phyloP scores from a whole-genome alignment of 805 yeast species.

The Middelhovenomyces tepae region DNA sequence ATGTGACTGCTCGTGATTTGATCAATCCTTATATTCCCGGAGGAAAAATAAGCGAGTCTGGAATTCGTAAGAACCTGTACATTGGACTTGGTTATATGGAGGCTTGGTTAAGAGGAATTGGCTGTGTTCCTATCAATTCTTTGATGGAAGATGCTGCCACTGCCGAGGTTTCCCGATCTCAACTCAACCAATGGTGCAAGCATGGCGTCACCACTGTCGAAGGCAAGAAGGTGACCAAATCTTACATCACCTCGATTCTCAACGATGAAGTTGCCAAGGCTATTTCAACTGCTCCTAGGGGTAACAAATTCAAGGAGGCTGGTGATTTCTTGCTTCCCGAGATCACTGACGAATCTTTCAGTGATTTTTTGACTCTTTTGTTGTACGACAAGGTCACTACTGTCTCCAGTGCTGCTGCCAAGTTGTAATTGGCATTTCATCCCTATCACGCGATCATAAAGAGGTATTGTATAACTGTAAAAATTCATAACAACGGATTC shows the following conservation, averaged over 20 bases:
- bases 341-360: conserved; percentile 50
- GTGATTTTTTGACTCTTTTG: conserved; percentile 59
- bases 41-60: conserved; percentile 54
- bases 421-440: conserved; percentile 14
- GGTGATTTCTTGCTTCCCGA: conserved; percentile 55
- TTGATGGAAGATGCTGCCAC: conserved; percentile 77
- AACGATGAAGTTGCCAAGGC: conserved; percentile 50
- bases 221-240: conserved; percentile 46
- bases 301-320: conserved; percentile 46
- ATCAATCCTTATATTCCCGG: conserved; percentile 52
- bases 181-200: conserved; percentile 67
- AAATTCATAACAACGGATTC: conserved; percentile 1
- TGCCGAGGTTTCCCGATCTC: conserved; percentile 68
- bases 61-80: conserved; percentile 52
- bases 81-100: conserved; percentile 64
- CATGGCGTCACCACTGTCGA: conserved; percentile 49
- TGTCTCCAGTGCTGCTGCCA: conserved; percentile 16
- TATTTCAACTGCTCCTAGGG: conserved; percentile 36
- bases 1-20: conserved; percentile 49
- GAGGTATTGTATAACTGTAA: not conserved
- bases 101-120: conserved; percentile 65
- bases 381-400: conserved; percentile 47
- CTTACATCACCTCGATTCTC: conserved; percentile 41
- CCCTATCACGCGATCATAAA: not conserved
- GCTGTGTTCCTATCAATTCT: conserved; percentile 67